These are phyloP conservation scores for Strombidium stylifer DNA, from an alignment of 73 alveolate species.

Conservation along the genomic window DNA sequence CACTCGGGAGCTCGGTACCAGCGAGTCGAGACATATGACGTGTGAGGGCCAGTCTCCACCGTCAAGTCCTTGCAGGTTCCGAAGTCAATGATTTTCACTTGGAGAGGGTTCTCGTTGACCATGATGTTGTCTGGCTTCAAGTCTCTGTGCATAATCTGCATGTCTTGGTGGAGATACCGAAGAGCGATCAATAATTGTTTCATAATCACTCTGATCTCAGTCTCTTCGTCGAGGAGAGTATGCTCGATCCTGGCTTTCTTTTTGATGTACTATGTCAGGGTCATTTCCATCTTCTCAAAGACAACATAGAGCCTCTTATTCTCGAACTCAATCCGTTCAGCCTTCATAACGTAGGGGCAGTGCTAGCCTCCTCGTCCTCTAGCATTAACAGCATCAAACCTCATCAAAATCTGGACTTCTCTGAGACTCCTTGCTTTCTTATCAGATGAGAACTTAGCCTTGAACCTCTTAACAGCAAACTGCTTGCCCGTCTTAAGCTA, in stretches of 20 bases:
- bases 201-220: constrained; percentile 67
- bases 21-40: constrained; percentile 83
- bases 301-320: constrained; percentile 1
- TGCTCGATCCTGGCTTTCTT: not conserved
- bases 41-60: constrained; percentile 49
- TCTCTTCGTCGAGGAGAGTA: constrained; percentile 28
- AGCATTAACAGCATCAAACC: not conserved
- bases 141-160: constrained; percentile 79
- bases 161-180: constrained; percentile 73
- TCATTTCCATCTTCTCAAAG: constrained; percentile 8
- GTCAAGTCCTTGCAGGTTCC: constrained; percentile 70
- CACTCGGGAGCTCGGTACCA: constrained; percentile 90
- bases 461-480: constrained; percentile 76
- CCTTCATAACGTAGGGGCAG: not conserved
- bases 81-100: constrained; percentile 71
- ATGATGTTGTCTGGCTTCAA: constrained; percentile 83
- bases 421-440: constrained; percentile 14
- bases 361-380: too few species aligned
- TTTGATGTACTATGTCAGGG: constrained; percentile 13
- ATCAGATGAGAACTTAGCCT: not conserved
- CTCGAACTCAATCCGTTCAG: not conserved
- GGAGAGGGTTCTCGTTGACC: constrained; percentile 23
- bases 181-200: constrained; percentile 70
- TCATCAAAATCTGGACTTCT: not conserved
- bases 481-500: constrained; percentile 59